Base-by-base conservation (phyloP, 2,329 filamentous ascomycete species). In the Taxawa tesnikishii region DNA sequence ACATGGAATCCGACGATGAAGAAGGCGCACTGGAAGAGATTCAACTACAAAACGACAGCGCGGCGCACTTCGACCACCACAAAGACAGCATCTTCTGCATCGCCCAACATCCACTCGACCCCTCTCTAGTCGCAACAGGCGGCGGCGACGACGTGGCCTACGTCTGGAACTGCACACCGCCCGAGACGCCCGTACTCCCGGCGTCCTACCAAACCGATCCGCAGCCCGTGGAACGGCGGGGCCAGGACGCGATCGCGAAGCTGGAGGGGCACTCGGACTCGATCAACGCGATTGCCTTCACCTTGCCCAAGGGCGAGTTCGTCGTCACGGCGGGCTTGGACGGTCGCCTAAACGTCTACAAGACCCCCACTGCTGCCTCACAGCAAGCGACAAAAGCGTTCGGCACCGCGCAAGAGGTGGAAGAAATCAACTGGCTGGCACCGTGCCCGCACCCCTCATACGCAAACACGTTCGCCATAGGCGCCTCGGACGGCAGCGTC, bases 1-100 rank as follows among this genome's bases (percentile, higher is more conserved):
- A 73, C 26, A 93, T 94, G 83, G 83, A 88, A 49, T 81, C 75
- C 4, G 74, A 76, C 33, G 68, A 58, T n/a, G 68, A 70, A 32
- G 60, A 65, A 21, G 70, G 77, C 45, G 57, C 65, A 31, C 50
- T 65, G 36, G 63, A 79, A 54, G 83, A 90, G 54, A 75, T 94
- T 26, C 62, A 73, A 26, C 68, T 96, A 5, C 75, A 90, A 41
- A 98, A 96, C 66, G 88, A 98, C 67, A 92, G 84, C 43, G 68
- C 79, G 43, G 88, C 84, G 38, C 88, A 93, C 65, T 94, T 96
- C 51, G 90, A 96, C 63, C 59, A 62, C 21, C 84, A 94, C 63
- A 80, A 76, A 46, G 85, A 94, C 68, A 87, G 80, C 38, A 81
- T 98, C 50, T 98, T 94, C 65, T 76, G 83, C 59, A 90, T 98